phyloP scores from a whole-genome alignment of 1,284 basidiomycete species.

The Chalciporus piperatoides region DNA sequence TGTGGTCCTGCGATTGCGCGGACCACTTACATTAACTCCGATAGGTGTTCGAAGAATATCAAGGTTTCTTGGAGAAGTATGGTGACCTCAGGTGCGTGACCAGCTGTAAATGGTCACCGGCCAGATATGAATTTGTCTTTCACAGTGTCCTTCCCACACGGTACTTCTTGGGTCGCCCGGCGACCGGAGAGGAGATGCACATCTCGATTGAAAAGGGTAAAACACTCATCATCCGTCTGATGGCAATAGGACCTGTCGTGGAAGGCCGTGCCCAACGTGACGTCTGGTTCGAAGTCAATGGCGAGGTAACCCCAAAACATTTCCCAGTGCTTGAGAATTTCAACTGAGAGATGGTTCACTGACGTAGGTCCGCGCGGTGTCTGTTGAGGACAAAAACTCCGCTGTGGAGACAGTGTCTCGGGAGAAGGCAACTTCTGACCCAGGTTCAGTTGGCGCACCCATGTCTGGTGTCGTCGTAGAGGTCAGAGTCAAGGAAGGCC shows the following conservation, averaged over 20 bases:
- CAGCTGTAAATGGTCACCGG: constrained; percentile 9
- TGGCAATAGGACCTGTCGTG: constrained; percentile 93
- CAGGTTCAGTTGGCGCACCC: constrained; percentile 93
- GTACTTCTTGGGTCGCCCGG: constrained; percentile 93
- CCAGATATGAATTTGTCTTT: constrained; percentile 18
- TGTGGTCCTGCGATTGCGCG: constrained; percentile 4
- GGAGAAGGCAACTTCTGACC: constrained; percentile 90
- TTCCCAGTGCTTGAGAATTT: constrained; percentile 10
- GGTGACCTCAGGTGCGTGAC: constrained; percentile 82
- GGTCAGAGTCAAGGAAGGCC: constrained; percentile 94
- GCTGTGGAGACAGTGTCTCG: constrained; percentile 92
- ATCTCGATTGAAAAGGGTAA: constrained; percentile 97
- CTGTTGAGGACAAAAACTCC: constrained; percentile 94
- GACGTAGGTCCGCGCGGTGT: constrained; percentile 79
- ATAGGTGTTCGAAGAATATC: constrained; percentile 96
- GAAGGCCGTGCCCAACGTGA: constrained; percentile 90
- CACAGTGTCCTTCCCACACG: constrained; percentile 88
- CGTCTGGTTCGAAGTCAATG: constrained; percentile 98
- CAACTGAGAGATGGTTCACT: constrained; percentile 12
- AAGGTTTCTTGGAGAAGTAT: constrained; percentile 91
- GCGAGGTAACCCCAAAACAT: constrained; percentile 58
- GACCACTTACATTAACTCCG: constrained; percentile 17
- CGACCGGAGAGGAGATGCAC: constrained; percentile 93
- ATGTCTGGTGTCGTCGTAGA: constrained; percentile 99
- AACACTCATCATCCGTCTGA: constrained; percentile 92